phyloP scores from a whole-genome alignment of 163 green algal species.

The Volvox carteri region DNA sequence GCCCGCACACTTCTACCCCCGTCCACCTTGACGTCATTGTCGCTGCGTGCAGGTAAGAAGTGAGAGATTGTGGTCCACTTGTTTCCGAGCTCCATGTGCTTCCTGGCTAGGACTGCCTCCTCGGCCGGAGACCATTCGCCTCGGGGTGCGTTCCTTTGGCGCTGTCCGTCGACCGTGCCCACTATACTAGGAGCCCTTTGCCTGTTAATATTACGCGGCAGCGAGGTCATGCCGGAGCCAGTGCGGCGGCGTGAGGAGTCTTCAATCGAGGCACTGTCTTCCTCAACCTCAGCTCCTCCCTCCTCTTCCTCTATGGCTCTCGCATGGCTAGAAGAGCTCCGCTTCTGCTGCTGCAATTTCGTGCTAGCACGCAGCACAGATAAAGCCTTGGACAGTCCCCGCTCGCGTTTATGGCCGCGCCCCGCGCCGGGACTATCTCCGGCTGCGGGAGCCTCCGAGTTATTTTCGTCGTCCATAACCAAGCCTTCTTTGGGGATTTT shows the following conservation, averaged over 20 bases:
- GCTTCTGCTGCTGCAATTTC: conserved; percentile 29
- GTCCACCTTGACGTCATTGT: conserved; percentile 39
- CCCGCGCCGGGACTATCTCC: neutral
- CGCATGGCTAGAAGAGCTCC: neutral
- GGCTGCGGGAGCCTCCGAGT: neutral
- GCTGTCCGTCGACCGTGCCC: neutral
- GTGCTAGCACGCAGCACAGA: conserved; percentile 19
- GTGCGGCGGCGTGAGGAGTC: neutral
- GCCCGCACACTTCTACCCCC: neutral
- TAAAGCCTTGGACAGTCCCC: neutral
- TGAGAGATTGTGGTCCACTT: conserved; percentile 38
- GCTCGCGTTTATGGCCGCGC: conserved; percentile 7
- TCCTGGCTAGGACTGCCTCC: conserved; percentile 31
- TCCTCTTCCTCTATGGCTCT: conserved; percentile 3
- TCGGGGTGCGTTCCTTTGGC: neutral
- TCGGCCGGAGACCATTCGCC: conserved; percentile 36
- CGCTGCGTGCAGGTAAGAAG: conserved; percentile 21
- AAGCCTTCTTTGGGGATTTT: neutral
- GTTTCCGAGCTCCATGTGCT: conserved; percentile 45
- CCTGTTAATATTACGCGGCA: neutral
- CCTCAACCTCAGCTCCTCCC: neutral
- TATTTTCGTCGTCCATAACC: conserved; percentile 22
- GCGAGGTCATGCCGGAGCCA: neutral
- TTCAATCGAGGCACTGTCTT: neutral
- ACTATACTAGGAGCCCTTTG: neutral